Percentiles rank a stretch among this genome's conserved stretches.
Evolutionary conservation across 2,329 filamentous ascomycete species (phyloP).

Genomic region (Didymella arachidicola): DNA sequence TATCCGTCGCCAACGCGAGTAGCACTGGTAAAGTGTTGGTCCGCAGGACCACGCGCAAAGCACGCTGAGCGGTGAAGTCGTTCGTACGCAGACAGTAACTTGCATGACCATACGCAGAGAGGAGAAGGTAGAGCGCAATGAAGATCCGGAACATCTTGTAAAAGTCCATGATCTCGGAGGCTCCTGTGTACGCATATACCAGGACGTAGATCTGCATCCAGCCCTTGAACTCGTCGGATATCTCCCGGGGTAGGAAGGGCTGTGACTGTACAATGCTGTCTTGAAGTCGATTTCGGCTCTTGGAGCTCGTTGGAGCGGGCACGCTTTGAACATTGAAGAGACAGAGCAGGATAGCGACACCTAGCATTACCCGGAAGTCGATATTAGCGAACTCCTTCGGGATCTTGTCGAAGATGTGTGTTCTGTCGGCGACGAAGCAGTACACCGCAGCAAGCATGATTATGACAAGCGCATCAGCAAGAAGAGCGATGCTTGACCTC

Average conservation of each 20-base stretch:
- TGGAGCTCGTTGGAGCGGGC: conserved; percentile 1
- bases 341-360: conserved; percentile 38
- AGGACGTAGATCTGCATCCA: conserved; percentile 67
- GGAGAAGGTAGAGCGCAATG: conserved; percentile 67
- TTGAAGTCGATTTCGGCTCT: conserved; percentile 24
- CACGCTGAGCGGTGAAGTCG: conserved; percentile 64
- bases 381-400: conserved; percentile 55
- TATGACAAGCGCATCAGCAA: conserved; percentile 12
- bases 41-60: conserved; percentile 63
- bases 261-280: not conserved
- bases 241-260: conserved; percentile 60
- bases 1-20: conserved; percentile 65
- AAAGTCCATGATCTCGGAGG: conserved; percentile 59
- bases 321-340: conserved; percentile 41
- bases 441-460: conserved; percentile 38
- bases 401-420: conserved; percentile 61
- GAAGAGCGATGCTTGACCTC: not conserved
- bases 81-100: conserved; percentile 64
- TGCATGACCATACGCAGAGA: conserved; percentile 69
- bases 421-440: conserved; percentile 64
- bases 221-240: conserved; percentile 72
- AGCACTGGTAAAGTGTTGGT: conserved; percentile 64
- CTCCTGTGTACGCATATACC: conserved; percentile 66
- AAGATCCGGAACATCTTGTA: conserved; percentile 64
- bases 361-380: conserved; percentile 46